phyloP scores from a whole-genome alignment of 805 yeast genomes.

The Aciculoconidium aculeatum region DNA sequence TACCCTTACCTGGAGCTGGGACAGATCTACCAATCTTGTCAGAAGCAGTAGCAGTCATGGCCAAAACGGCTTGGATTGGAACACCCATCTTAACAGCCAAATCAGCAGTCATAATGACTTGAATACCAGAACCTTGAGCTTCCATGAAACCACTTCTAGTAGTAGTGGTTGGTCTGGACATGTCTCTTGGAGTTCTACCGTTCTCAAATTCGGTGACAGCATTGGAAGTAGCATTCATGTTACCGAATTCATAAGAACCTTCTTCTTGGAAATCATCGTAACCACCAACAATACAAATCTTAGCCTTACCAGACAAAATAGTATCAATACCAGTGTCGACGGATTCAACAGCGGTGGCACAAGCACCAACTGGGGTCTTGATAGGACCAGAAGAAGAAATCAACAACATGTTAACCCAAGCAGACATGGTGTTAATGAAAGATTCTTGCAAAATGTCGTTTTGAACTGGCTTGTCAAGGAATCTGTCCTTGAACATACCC shows the following conservation, averaged over 20 bases:
- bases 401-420: constrained; percentile 98
- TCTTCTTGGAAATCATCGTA: constrained; percentile 99
- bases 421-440: constrained; percentile 97
- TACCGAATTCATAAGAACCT: constrained; percentile 95
- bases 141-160: constrained; percentile 98
- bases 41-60: constrained; percentile 92
- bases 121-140: constrained; percentile 98
- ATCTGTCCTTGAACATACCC: constrained; percentile 97
- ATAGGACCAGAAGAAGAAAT: constrained; percentile 97
- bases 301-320: constrained; percentile 88
- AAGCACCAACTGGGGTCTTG: constrained; percentile 99
- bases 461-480: constrained; percentile 88
- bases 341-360: constrained; percentile 98
- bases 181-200: constrained; percentile 96
- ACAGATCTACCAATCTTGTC: constrained; percentile 98
- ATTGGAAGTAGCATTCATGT: constrained; percentile 98
- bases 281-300: constrained; percentile 97
- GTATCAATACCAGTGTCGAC: constrained; percentile 95
- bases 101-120: constrained; percentile 91
- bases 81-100: constrained; percentile 97
- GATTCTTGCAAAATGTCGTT: constrained; percentile 97
- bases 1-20: constrained; percentile 99
- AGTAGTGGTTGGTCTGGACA: constrained; percentile 98
- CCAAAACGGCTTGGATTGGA: constrained; percentile 94
- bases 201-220: constrained; percentile 81